phyloP scores from a whole-genome alignment of 495 filamentous ascomycete genomes.

The Achaetomiella virescens region DNA sequence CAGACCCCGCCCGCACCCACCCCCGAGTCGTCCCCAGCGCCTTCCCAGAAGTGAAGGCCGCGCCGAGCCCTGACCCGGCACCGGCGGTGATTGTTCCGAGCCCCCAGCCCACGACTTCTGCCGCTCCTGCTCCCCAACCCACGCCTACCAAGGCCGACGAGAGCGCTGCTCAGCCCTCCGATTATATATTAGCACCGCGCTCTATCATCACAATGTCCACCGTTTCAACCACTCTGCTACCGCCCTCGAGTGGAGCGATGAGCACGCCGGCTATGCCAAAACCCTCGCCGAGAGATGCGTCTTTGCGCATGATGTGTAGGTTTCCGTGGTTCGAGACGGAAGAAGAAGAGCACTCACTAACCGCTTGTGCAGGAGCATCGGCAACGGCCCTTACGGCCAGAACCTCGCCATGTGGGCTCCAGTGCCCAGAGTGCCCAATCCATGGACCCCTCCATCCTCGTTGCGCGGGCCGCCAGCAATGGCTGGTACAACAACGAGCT shows the following conservation, averaged over 20 bases:
- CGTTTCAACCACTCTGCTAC: constrained; percentile 74
- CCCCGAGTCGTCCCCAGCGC: constrained; percentile 1
- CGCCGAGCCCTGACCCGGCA: constrained; percentile 4
- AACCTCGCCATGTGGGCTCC: constrained; percentile 59
- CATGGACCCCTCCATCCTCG: constrained; percentile 36
- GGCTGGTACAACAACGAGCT: constrained; percentile 82
- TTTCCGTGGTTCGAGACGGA: constrained; percentile 10
- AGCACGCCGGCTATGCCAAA: constrained; percentile 56
- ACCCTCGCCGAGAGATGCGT: constrained; percentile 49
- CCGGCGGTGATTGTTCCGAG: constrained; percentile 3
- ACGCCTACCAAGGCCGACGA: constrained; percentile 10
- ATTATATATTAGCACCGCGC: constrained; percentile 31
- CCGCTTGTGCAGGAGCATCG: constrained; percentile 33
- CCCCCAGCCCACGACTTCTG: constrained; percentile 4
- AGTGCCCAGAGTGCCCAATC: constrained; percentile 17
- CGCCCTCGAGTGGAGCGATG: constrained; percentile 56
- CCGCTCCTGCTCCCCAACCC: constrained; percentile 16
- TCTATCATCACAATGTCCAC: constrained; percentile 79
- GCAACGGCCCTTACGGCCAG: constrained; percentile 69
- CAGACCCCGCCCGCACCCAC: constrained; percentile 6
- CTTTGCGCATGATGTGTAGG: constrained; percentile 75
- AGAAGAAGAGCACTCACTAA: constrained; percentile 3
- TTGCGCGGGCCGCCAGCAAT: constrained; percentile 62
- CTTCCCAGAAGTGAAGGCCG: too few relatives aligned
- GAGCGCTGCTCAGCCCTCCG: constrained; percentile 15